Conservation (phyloP, 2,329 filamentous ascomycete species). For the Epichloe hybrida region DNA sequence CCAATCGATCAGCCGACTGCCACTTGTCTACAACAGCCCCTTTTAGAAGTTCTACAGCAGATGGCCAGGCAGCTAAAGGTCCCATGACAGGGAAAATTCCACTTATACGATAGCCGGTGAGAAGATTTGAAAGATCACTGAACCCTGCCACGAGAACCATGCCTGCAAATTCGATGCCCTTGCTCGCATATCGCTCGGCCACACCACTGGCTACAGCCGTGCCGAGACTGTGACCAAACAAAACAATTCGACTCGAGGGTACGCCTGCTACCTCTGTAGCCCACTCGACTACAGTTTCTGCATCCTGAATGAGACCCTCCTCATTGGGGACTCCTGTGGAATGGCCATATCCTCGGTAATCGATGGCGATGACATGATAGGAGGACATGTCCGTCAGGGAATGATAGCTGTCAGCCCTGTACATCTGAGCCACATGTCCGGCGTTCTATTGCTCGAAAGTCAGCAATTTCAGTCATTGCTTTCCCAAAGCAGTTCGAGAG, state of each 20-base stretch:
- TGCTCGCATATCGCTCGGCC: conserved; percentile 52
- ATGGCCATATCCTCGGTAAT: conserved; percentile 79
- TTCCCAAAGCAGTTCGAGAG: background rate
- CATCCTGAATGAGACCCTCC: conserved; percentile 67
- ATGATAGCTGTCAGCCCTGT: conserved; percentile 66
- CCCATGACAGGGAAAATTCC: conserved; percentile 69
- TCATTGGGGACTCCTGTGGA: conserved; percentile 74
- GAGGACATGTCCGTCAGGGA: conserved; percentile 58
- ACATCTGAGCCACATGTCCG: conserved; percentile 68
- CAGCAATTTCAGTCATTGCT: conserved; percentile 17
- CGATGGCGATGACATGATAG: conserved; percentile 74
- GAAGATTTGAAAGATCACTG: conserved; percentile 56
- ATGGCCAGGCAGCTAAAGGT: conserved; percentile 55
- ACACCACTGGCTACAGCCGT: conserved; percentile 71
- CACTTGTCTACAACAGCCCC: conserved; percentile 65
- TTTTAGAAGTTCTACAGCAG: conserved; percentile 46
- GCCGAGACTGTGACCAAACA: conserved; percentile 78
- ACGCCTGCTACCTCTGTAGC: conserved; percentile 51
- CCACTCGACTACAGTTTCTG: conserved; percentile 59
- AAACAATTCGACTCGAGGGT: conserved; percentile 56
- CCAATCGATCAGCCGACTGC: conserved; percentile 56
- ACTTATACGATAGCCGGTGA: conserved; percentile 66
- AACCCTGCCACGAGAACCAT: conserved; percentile 72
- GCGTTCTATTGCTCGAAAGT: conserved; percentile 48
- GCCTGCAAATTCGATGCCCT: conserved; percentile 58